These are phyloP conservation scores for Podosphaera leucotricha DNA, from an alignment of 2,329 filamentous ascomycete species.

Conservation along the genomic window DNA sequence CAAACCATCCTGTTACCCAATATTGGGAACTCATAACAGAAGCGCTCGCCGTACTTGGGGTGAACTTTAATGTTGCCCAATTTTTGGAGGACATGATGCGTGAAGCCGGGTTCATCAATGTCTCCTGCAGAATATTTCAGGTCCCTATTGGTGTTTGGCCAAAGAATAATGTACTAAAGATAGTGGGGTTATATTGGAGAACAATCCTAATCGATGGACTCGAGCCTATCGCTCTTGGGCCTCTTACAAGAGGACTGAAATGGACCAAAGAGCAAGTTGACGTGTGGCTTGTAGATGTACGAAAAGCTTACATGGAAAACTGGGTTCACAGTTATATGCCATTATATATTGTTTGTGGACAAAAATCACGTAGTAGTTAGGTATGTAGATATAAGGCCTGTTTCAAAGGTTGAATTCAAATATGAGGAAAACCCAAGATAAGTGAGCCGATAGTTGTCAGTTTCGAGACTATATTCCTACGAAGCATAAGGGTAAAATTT, in stretches of 20 bases:
- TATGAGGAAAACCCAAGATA: too few relatives aligned
- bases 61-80: slow-evolving; percentile 23
- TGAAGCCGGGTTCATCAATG: slow-evolving; percentile 27
- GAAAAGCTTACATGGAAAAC: slow-evolving; percentile 23
- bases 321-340: slow-evolving; percentile 27
- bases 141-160: slow-evolving; percentile 25
- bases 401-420: too few relatives aligned
- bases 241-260: slow-evolving; percentile 24
- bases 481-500: too few relatives aligned
- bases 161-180: slow-evolving; percentile 24
- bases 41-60: slow-evolving; percentile 21
- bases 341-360: slow-evolving; percentile 28
- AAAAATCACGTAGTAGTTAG: slow-evolving; percentile 20
- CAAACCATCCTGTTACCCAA: slow-evolving; percentile 20
- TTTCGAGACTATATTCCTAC: too few relatives aligned
- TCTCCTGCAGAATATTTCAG: slow-evolving; percentile 16
- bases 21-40: slow-evolving; percentile 24
- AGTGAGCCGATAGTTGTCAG: too few relatives aligned
- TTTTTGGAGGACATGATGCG: slow-evolving; percentile 23
- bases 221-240: slow-evolving; percentile 27
- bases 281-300: slow-evolving; percentile 23
- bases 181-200: slow-evolving; percentile 27
- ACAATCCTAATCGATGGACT: slow-evolving; percentile 26
- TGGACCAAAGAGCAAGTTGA: slow-evolving; percentile 27
- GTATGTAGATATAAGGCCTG: too few relatives aligned